phyloP scores from a whole-genome alignment of 352 stramenopile genomes.

The Globisporangium viniferum region DNA sequence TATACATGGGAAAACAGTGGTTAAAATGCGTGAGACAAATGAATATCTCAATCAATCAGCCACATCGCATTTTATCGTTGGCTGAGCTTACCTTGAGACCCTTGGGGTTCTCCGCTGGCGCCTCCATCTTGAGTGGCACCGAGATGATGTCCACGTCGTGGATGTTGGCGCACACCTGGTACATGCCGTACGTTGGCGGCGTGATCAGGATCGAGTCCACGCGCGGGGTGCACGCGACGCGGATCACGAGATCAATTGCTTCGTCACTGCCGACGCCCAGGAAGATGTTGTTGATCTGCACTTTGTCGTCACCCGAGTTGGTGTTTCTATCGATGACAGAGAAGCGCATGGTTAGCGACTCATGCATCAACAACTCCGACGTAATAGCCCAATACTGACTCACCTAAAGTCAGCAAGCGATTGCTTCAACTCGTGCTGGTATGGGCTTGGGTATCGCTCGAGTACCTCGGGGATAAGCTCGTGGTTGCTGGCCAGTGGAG shows the following conservation, averaged over 20 bases:
- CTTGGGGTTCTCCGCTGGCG: slow-evolving; percentile 51
- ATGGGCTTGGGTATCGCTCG: slow-evolving; percentile 95
- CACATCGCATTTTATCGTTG: too few species aligned
- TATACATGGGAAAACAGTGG: slow-evolving; percentile 7
- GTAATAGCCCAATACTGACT: background rate
- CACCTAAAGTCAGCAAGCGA: slow-evolving; percentile 81
- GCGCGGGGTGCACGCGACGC: slow-evolving; percentile 94
- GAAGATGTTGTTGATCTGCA: slow-evolving; percentile 93
- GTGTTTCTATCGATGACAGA: slow-evolving; percentile 39
- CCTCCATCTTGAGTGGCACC: slow-evolving; percentile 87
- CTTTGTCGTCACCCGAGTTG: slow-evolving; percentile 40
- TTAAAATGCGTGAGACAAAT: background rate
- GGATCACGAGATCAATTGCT: slow-evolving; percentile 98
- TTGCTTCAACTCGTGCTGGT: slow-evolving; percentile 93
- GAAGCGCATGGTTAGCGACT: background rate
- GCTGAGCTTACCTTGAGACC: slow-evolving; percentile 45
- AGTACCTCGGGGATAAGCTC: slow-evolving; percentile 71
- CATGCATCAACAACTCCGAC: background rate
- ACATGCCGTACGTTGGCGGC: slow-evolving; percentile 98
- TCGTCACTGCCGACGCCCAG: slow-evolving; percentile 98
- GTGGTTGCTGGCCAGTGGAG: slow-evolving; percentile 76
- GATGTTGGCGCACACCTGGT: slow-evolving; percentile 98
- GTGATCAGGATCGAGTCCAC: slow-evolving; percentile 95
- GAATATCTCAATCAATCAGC: too few species aligned
- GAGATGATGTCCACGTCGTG: slow-evolving; percentile 95